Base-by-base conservation (phyloP, 2,329 filamentous ascomycete genomes). In the Epichloe aotearoae region DNA sequence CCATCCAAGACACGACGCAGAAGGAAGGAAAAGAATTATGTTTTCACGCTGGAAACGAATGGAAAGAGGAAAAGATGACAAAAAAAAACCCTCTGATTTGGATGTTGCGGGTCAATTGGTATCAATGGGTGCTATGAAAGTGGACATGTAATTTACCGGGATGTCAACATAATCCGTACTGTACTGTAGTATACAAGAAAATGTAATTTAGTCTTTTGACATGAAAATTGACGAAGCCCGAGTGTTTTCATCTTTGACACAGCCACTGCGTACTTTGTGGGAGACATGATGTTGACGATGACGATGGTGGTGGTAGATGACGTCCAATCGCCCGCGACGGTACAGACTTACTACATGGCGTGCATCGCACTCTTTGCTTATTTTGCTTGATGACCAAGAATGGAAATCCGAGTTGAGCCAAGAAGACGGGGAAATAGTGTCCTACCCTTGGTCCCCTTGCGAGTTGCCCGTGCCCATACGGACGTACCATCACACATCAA, bases 181-280 rank as follows among this genome's bases (percentile, higher is more conserved):
- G 40, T 52, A 46, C 19, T 43, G 44, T 51, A 51, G 44, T 51
- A 51, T 47, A 51, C 38, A 46, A 47, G 17, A 50, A 36, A 46
- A 47, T 36, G 42, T 50, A 51, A 51, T 51, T 33, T 46, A 51
- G 44, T 40, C n/a, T 41, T 33, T 40, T 8, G 38, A 10, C 38
- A 40, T n/a, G 38, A 5, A 3, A 19, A 3, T 19, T 19, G 19
- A 19, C 19, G 19, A 19, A 19, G 19, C 3, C 19, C 19, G 19
- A 19, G 19, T 19, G 19, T 19, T 20, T 15, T 23, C 19, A 6
- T 12, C 2, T 8, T 20, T 20, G 3, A 11, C 19, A 42, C 17
- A 23, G 19, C 40, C 8, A 20, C 17, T 4, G 8, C 26, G 26
- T 30, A 30, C 26, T 11, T 2, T 30, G 8, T 30, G 26, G 26